These are phyloP conservation scores for Zymoseptoria crescenta DNA, from an alignment of 2,329 filamentous ascomycete genomes.

Conservation along the genomic window DNA sequence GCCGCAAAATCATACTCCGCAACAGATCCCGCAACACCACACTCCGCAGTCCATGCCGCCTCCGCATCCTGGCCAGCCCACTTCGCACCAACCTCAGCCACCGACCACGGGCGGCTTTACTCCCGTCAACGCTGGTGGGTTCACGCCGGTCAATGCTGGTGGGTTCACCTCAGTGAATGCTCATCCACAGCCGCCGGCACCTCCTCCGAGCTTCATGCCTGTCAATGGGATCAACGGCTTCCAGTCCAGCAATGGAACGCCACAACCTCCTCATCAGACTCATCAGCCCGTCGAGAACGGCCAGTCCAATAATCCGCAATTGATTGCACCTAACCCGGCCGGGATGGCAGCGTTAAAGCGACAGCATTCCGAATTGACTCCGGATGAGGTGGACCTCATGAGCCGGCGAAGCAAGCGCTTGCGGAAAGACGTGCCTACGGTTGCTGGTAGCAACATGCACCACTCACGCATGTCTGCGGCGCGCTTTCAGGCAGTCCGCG, in stretches of 20 bases:
- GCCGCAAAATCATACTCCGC: constrained; percentile 7
- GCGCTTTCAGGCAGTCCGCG: constrained; percentile 49
- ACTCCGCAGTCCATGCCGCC: constrained; percentile 25
- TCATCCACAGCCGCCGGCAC: constrained; percentile 21
- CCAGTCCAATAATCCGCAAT: constrained; percentile 33
- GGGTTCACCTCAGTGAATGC: constrained; percentile 59
- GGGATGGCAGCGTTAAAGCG: constrained; percentile 54
- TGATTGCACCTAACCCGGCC: constrained; percentile 20
- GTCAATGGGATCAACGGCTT: constrained; percentile 48
- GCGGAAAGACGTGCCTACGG: constrained; percentile 76
- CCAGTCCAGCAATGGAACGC: constrained; percentile 20
- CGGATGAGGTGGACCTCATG: constrained; percentile 37
- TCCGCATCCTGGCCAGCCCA: constrained; percentile 43
- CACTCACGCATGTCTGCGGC: constrained; percentile 77
- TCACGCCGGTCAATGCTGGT: neutral
- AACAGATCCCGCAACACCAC: constrained; percentile 9
- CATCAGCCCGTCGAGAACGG: constrained; percentile 41
- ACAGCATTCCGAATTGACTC: constrained; percentile 45
- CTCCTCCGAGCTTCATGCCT: constrained; percentile 44
- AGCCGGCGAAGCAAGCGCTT: constrained; percentile 80
- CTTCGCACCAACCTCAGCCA: constrained; percentile 34
- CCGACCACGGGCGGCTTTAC: constrained; percentile 64
- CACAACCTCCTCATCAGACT: constrained; percentile 7
- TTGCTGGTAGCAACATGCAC: constrained; percentile 95
- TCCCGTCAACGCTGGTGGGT: constrained; percentile 55